Evolutionary conservation across 495 filamentous ascomycete species (phyloP).

Genomic region (Polyplosphaeria fusca): DNA sequence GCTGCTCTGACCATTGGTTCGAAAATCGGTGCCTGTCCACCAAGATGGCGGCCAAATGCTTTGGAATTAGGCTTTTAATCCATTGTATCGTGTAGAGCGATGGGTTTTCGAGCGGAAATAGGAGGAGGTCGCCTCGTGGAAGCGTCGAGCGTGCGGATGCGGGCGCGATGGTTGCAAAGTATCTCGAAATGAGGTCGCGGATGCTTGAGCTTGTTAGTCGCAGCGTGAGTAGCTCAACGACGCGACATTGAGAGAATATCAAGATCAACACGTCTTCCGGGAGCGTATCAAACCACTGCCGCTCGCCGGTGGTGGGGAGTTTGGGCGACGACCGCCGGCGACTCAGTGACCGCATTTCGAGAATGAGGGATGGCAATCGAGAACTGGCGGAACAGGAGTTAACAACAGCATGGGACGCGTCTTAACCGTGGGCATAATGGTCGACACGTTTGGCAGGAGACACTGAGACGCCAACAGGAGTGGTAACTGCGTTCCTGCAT

Average conservation of each 20-base stretch:
- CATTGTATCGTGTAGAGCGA: slow-evolving; percentile 16
- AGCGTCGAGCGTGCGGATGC: slow-evolving; percentile 17
- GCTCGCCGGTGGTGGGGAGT: neutral
- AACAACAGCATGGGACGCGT: neutral
- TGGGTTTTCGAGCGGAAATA: slow-evolving; percentile 5
- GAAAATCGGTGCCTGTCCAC: slow-evolving; percentile 28
- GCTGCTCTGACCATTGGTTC: slow-evolving; percentile 3
- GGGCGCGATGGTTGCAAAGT: slow-evolving; percentile 19
- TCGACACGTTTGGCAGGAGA: neutral
- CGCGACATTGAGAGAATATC: slow-evolving; percentile 18
- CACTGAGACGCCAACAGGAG: neutral
- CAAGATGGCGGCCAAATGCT: slow-evolving; percentile 24
- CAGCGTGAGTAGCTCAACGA: slow-evolving; percentile 18
- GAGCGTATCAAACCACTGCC: slow-evolving; percentile 13
- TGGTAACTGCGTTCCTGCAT: neutral
- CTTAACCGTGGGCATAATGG: no score
- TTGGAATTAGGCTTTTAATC: slow-evolving; percentile 25
- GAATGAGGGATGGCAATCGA: neutral
- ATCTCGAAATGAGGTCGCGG: slow-evolving; percentile 16
- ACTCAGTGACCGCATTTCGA: neutral
- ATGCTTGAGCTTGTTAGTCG: slow-evolving; percentile 15
- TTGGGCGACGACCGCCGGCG: neutral
- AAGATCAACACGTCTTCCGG: slow-evolving; percentile 30
- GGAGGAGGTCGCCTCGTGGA: slow-evolving; percentile 7
- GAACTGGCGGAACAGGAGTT: neutral